These are phyloP conservation scores for Ceratocystis smalleyi DNA, from an alignment of 2,329 filamentous ascomycete genomes.

Conservation along the genomic window DNA sequence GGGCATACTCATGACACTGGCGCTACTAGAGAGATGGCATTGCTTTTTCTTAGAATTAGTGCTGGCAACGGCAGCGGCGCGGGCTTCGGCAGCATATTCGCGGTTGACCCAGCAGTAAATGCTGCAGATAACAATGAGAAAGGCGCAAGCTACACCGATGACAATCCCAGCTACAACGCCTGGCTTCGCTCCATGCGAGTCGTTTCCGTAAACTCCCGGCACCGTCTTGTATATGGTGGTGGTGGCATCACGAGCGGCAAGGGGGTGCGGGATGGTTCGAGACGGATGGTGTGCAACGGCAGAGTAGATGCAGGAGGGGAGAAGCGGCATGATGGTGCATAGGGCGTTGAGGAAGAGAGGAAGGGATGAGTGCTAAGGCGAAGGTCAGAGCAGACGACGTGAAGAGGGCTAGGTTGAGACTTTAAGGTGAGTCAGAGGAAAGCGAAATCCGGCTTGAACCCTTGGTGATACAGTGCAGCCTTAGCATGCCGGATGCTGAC, in stretches of 20 bases:
- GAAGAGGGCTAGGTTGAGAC: background rate
- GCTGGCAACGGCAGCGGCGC: background rate
- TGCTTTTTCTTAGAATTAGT: background rate
- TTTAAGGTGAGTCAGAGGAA: too few species aligned
- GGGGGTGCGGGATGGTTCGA: constrained; percentile 26
- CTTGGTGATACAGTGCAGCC: too few species aligned
- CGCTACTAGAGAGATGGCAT: background rate
- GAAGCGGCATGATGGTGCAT: constrained; percentile 27
- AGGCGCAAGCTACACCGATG: constrained; percentile 12
- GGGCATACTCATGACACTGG: constrained; percentile 13
- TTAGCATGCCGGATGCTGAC: too few species aligned
- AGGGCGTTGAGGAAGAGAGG: background rate
- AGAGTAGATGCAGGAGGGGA: background rate
- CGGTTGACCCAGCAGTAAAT: constrained; percentile 17
- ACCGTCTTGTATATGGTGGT: constrained; percentile 17
- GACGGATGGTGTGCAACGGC: background rate
- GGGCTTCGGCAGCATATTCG: constrained; percentile 7
- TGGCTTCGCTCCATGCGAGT: constrained; percentile 5
- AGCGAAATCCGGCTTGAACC: too few species aligned
- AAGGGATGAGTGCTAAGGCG: background rate
- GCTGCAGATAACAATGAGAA: constrained; percentile 14
- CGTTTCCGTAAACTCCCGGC: constrained; percentile 17
- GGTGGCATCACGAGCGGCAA: constrained; percentile 18
- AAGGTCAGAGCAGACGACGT: background rate
- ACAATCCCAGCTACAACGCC: constrained; percentile 15